Percentiles rank a stretch among this genome's conserved stretches.
phyloP scores from a whole-genome alignment of 148 eudicot species.

The Chenopodium quinoa region DNA sequence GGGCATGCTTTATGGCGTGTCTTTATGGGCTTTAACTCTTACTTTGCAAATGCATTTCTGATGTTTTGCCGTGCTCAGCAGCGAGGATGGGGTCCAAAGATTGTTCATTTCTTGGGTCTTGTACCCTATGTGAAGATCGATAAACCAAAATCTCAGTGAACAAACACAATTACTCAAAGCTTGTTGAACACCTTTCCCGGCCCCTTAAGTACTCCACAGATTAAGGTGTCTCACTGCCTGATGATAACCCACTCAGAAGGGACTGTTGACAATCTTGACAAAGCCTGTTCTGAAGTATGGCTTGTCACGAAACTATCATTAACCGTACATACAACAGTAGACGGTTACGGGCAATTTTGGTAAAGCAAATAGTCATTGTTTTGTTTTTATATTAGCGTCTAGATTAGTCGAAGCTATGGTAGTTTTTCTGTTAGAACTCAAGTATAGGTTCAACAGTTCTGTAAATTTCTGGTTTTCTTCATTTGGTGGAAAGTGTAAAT shows the following conservation, averaged over 20 bases:
- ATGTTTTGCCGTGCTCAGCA: slow-evolving; percentile 86
- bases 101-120: slow-evolving; percentile 48
- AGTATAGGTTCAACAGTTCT: neutral
- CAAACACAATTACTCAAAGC: neutral
- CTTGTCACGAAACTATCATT: neutral
- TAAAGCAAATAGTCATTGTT: neutral
- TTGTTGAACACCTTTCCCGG: neutral
- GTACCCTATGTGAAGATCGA: slow-evolving; percentile 70
- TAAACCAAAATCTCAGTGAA: slow-evolving; percentile 58
- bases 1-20: slow-evolving; percentile 82
- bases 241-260: neutral
- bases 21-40: slow-evolving; percentile 71
- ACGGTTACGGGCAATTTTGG: neutral
- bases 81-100: slow-evolving; percentile 55
- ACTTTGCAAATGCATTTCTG: slow-evolving; percentile 65
- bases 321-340: slow-evolving; percentile 1
- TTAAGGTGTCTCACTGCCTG: neutral
- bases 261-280: too few species aligned
- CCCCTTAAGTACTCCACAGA: neutral
- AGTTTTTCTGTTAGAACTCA: neutral
- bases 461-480: neutral
- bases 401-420: neutral
- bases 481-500: neutral
- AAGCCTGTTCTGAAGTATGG: too few species aligned
- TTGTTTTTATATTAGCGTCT: neutral